phyloP scores from a whole-genome alignment of 805 yeast genomes.

The Nakazawaea siamensis region DNA sequence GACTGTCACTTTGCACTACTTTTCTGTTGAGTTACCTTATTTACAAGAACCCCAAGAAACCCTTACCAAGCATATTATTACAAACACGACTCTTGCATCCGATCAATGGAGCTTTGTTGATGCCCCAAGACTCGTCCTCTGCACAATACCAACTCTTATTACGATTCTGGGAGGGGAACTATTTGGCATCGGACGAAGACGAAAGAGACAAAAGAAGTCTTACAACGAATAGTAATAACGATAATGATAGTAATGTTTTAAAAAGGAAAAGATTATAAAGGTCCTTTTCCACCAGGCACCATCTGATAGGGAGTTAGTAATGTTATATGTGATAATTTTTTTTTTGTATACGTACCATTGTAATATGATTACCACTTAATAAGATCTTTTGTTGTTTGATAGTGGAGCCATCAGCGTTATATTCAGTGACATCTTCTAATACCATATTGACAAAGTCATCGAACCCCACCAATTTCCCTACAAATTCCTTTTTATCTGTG shows the following conservation, averaged over 20 bases:
- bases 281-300: slow-evolving; percentile 41
- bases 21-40: slow-evolving; percentile 5
- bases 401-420: slow-evolving; percentile 33
- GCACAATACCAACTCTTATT: too few species aligned
- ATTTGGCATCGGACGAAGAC: background rate
- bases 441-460: slow-evolving; percentile 95
- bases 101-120: too few species aligned
- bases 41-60: too few species aligned
- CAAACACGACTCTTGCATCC: too few species aligned
- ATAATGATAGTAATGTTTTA: slow-evolving; percentile 1
- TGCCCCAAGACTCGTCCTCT: too few species aligned
- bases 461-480: slow-evolving; percentile 85
- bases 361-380: slow-evolving; percentile 63
- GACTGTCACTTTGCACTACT: background rate
- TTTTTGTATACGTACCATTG: slow-evolving; percentile 41
- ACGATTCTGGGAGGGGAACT: slow-evolving; percentile 7
- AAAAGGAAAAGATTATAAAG: slow-evolving; percentile 11
- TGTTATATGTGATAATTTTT: background rate
- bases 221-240: background rate
- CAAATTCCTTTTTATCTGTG: slow-evolving; percentile 61
- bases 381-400: slow-evolving; percentile 51
- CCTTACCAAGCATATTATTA: too few species aligned
- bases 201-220: slow-evolving; percentile 3
- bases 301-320: slow-evolving; percentile 8
- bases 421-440: slow-evolving; percentile 70